Evolutionary conservation across 495 filamentous ascomycete species (phyloP), one percentile per base, ranked within the genome.

Genomic region (Hypoxylon lienhwacheense): DNA sequence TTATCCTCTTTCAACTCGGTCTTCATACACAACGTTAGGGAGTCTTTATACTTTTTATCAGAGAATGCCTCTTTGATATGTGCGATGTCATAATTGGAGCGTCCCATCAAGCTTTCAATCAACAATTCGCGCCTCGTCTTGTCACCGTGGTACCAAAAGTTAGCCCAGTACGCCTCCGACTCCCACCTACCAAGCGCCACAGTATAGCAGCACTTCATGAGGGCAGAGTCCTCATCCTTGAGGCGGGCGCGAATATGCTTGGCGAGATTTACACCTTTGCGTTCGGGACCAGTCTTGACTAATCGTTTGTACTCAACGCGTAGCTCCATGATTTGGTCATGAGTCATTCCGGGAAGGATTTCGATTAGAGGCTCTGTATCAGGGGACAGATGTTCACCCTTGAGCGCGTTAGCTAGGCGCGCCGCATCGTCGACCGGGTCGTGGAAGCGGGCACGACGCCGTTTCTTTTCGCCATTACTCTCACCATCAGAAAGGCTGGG

Each of bases 81-180:
- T n/a, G 82, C 75, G 53, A 97, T 90, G 55, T 97, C 95, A 12
- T 79, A 75, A 62, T 96, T 96, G 8, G 83, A 84, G 11, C 90
- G 83, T 0, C 93, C 93, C 79, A 97, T 93, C 10, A 98, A 73
- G 7, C 85, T 82, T 66, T 98, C 93, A 63, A 98, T 97, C 34
- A 98, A 79, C 15, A 98, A 73, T 67, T 98, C 90, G 14, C 90
- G 81, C 2, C 90, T 79, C 2, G 83, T 87, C 58, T 87, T 89
- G 54, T 89, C 85, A 26, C 87, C 85, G 66, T 97, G 93, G 73
- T 97, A 98, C 85, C 91, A 98, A 71, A 89, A 95, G 64, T 97
- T 98, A 35, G 95, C 92, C 90, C 93, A 98, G 76, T 93, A 97
- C 1, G 89, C 91, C 68, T 98, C 93, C 43, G 82, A 85, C 73